Percentiles rank a stretch among this genome's conserved stretches.
These are phyloP conservation scores for Auricularia auricula-judae DNA, from an alignment of 768 basidiomycete species.

Conservation along the genomic window DNA sequence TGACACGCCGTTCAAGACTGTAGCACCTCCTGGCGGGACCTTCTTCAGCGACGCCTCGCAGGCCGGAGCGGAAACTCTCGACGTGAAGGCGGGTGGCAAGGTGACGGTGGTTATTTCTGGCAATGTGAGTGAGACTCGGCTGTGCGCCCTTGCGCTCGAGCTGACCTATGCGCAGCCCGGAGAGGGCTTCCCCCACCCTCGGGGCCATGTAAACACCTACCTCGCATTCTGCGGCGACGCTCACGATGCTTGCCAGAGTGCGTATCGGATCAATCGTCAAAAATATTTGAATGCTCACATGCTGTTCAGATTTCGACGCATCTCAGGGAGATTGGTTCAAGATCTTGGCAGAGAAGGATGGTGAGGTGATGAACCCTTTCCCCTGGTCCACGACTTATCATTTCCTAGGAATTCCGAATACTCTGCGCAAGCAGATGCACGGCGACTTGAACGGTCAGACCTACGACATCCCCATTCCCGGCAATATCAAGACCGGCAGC, in stretches of 20 bases:
- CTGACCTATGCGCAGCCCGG: neutral
- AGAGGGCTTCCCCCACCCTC: neutral
- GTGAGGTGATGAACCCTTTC: neutral
- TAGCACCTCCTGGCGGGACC: neutral
- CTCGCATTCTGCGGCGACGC: neutral
- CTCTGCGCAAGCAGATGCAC: neutral
- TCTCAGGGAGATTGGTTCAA: neutral
- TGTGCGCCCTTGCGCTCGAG: too few relatives aligned
- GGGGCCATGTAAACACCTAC: neutral
- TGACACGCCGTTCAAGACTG: neutral
- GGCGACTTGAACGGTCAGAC: neutral
- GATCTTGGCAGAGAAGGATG: neutral
- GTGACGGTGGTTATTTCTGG: neutral
- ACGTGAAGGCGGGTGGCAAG: neutral
- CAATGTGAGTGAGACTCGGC: neutral
- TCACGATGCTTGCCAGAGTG: neutral
- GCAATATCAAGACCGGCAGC: neutral
- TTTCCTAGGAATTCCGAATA: neutral
- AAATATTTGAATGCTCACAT: neutral
- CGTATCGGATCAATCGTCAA: neutral
- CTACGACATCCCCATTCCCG: neutral
- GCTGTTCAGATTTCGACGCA: neutral
- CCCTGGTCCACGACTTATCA: neutral
- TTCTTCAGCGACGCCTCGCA: neutral
- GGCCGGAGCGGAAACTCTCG: neutral